Evolutionary conservation across 176 grass and related monocot genomes (phyloP), one percentile per base, ranked within the genome.

Genomic region (Ananas comosus): DNA sequence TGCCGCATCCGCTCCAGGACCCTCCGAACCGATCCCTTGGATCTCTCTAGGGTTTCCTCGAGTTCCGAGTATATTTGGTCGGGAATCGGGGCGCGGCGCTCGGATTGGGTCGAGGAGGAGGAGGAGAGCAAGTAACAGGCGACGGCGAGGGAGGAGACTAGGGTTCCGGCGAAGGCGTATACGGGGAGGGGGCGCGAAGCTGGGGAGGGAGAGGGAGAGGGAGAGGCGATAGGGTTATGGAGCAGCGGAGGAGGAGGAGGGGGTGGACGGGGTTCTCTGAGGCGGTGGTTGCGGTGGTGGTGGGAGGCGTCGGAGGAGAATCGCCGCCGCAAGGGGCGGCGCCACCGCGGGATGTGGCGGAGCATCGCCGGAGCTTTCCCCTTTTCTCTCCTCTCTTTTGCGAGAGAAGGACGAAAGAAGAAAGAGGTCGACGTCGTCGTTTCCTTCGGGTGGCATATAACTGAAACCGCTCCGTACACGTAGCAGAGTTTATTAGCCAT

Each of bases 1-100:
- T 87, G 86, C 24, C 74, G 78, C 89, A 96, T 92, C 67, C 71
- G 93, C 17, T 88, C 83, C 33, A 85, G 57, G 10, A 96, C 33
- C 67, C 93, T 81, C 9, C 78, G 75, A 13, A 86, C 86, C 8
- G 93, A 96, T 49, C 64, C 72, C 75, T 86, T 85, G 33, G 93
- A 79, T 74, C 75, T 80, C 64, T 72, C 83, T 1, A 96, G 73
- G 66, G 93, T 92, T 79, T 85, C 81, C 57, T 91, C 86, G 17
- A 96, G 71, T 69, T 85, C 65, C 53, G 83, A 83, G 22, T 83
- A 77, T 25, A 77, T 51, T 69, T 70, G 77, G 74, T 75, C 65
- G 75, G 51, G 33, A 42, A 54, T 85, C 80, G 50, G 70, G 65
- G 65, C 1, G 81, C 72, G 67, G 71, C 74, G 66, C 50, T 80